These are phyloP conservation scores for Tolypocladium tropicale DNA, from an alignment of 2,329 filamentous ascomycete species.

Conservation along the genomic window DNA sequence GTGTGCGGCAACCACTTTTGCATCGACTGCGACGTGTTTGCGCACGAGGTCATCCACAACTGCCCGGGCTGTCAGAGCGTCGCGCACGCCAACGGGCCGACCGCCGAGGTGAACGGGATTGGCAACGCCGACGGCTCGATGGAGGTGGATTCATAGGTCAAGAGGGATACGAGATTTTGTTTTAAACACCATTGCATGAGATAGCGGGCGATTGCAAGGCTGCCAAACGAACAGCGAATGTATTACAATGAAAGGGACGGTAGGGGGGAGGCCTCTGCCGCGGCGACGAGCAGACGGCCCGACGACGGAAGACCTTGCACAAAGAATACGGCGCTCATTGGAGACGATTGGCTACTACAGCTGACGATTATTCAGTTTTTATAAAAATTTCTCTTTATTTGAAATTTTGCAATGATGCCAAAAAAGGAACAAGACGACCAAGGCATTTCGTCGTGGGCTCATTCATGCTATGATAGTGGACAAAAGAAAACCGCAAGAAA, in stretches of 20 bases:
- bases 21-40: constrained; percentile 94
- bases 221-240: neutral
- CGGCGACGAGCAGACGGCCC: neutral
- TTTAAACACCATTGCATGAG: neutral
- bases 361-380: neutral
- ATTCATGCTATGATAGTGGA: constrained; percentile 6
- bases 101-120: constrained; percentile 20
- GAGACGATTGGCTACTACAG: neutral
- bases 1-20: constrained; percentile 89
- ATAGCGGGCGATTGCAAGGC: neutral
- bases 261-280: neutral
- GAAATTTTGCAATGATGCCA: neutral
- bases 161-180: neutral
- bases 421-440: neutral
- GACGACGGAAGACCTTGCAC: neutral
- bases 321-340: neutral
- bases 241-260: neutral
- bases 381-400: neutral
- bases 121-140: constrained; percentile 30
- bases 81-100: constrained; percentile 5
- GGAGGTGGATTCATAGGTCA: constrained; percentile 23
- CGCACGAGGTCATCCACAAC: constrained; percentile 90
- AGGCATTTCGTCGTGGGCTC: constrained; percentile 1
- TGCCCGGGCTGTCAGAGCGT: constrained; percentile 77
- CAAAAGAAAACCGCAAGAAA: neutral